Evolutionary conservation across 306 rosid genomes (phyloP), one percentile per base, ranked within the genome.

Genomic region (Quercus alba): DNA sequence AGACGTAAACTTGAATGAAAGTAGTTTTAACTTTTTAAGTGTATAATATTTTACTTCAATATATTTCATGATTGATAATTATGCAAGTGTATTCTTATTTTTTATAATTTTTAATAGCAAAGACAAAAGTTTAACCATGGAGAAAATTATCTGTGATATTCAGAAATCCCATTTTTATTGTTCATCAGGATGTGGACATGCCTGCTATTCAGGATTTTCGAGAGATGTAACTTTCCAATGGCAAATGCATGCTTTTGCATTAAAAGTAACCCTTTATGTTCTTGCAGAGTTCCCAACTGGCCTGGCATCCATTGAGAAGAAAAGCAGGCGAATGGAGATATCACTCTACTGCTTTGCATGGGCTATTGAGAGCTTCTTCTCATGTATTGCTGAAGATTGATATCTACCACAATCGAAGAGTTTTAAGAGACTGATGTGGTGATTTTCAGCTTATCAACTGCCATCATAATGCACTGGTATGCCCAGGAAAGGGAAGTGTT

Each of bases 391-490:
- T 17, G 94, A 95, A 35, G 83, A 70, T 1, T 92, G 97, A 76
- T 91, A 91, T 85, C 82, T 93, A 80, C 94, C 87, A 4, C 90
- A 52, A 19, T 89, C 97, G 18, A 83, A 85, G 75, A 93, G 77
- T 54, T 85, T 95, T 71, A 89, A 88, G 86, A 85, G 99, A 73
- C 92, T 30, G 98, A 93, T 82, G 92, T 91, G 30, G 77, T 90
- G 74, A 78, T 89, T 78, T 95, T 95, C 86, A 95, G 98, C 90
- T 64, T 91, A 83, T 93, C 99, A 56, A 95, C 98, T 2, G 96
- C 97, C 83, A 91, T 95, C 86, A 95, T 95, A 89, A 95, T 93
- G 99, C 99, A 93, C 75, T 93, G 98, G 80, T 95, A 91, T 72
- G 94, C 97, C 30, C 87, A 89, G 75, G 99, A 95, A 83, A 87